Evolutionary conservation across 352 stramenopile species (phyloP).

Genomic region (Globisporangium okanoganense): DNA sequence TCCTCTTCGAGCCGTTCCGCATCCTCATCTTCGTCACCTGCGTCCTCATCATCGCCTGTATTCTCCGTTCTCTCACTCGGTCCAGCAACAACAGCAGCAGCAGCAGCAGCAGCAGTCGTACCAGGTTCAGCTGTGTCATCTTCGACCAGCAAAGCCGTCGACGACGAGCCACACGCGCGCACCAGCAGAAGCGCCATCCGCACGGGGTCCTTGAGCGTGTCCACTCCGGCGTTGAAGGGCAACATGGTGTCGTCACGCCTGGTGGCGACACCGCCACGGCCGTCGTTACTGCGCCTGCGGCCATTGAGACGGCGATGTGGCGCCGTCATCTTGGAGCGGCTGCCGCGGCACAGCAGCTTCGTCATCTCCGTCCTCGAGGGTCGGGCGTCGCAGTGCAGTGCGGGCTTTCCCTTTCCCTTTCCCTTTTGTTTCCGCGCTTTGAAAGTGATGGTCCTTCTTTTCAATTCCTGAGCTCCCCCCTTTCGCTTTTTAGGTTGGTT

Average conservation of each 20-base stretch:
- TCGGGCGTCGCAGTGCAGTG: not conserved
- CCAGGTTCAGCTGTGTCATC: not conserved
- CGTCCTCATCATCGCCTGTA: not conserved
- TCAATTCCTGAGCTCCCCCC: too few species aligned
- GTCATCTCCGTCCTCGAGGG: not conserved
- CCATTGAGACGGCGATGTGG: not conserved
- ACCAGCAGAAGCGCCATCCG: constrained; percentile 42
- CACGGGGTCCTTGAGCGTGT: constrained; percentile 33
- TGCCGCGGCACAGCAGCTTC: not conserved
- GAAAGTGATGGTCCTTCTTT: constrained; percentile 6
- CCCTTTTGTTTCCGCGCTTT: not conserved
- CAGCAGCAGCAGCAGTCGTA: constrained; percentile 6
- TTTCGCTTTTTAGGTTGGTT: constrained; percentile 6
- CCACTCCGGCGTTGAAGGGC: constrained; percentile 7
- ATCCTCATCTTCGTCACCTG: constrained; percentile 15
- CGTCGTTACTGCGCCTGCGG: not conserved
- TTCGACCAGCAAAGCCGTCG: constrained; percentile 3
- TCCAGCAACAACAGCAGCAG: constrained; percentile 17
- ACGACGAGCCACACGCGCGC: constrained; percentile 33
- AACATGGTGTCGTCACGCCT: not conserved
- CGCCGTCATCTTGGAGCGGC: not conserved
- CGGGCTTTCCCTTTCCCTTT: not conserved
- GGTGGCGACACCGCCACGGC: not conserved
- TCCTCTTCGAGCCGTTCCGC: constrained; percentile 21
- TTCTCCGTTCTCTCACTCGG: constrained; percentile 17